Base-by-base conservation (phyloP, 257 asterid species). In the Petunia secreta region DNA sequence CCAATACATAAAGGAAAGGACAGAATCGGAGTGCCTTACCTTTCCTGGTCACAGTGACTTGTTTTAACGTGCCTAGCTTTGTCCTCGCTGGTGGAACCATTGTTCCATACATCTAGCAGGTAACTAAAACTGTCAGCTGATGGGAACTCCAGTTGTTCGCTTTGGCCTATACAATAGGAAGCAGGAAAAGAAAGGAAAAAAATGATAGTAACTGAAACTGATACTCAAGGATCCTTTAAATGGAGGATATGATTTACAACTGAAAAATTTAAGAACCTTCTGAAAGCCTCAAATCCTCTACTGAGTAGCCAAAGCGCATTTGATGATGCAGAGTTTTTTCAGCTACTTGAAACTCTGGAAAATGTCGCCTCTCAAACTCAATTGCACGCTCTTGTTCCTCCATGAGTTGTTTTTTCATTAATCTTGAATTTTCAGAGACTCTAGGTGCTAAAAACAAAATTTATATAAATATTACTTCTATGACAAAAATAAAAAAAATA, bases 281-380 rank as follows among this genome's bases (percentile, higher is more conserved):
- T 6, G 89, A 75, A 39, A 84, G 67, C 81, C 79, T 87, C 2
- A 83, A 86, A 76, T 86, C 91, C 36, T 89, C 91, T 91, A 85
- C 76, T 55, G 94, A 88, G 85, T 83, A 66, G 68, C 87, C 85
- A 48, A 84, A 79, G 82, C 80, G 80, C 63, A 88, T 58, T 62
- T 85, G 97, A 69, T 57, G 58, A 44, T 75, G 81, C 46, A 59
- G 38, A 54, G 89, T 88, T 63, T 84, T 90, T 60, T 87, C 62
- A 65, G 86, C 84, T 11, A 94, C 53, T 68, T 85, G 94, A 62
- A 91, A 86, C 74, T 90, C 90, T 15, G 93, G 83, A 80, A 91
- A 85, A 63, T 84, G 97, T 81, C 77, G 77, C 0, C 81, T 80
- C 92, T 91, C 94, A 38, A 80, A 81, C 81, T 94, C 95, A 80